Evolutionary conservation across 1,284 basidiomycete genomes (phyloP).

Genomic region (Ganoderma meredithae): DNA sequence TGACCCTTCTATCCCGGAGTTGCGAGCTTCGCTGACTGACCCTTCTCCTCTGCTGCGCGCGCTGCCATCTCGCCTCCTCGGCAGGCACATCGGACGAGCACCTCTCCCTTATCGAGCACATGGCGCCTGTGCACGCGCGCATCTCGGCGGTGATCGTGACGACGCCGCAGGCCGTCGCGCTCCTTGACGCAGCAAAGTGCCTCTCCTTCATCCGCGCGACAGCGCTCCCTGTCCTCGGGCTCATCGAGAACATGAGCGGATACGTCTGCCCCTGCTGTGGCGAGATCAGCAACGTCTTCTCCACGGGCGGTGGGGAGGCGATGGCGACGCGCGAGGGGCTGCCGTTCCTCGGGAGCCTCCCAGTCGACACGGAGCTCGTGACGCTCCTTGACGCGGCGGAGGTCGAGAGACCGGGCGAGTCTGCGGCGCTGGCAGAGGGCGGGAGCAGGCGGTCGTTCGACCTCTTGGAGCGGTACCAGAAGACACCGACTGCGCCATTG

Average conservation of each 20-base stretch:
- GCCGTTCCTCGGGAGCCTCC: slow-evolving; percentile 88
- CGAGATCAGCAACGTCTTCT: slow-evolving; percentile 95
- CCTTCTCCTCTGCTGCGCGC: background rate
- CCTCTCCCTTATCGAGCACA: slow-evolving; percentile 93
- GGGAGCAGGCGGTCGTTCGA: slow-evolving; percentile 46
- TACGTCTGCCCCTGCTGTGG: slow-evolving; percentile 97
- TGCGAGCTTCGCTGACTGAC: slow-evolving; percentile 18
- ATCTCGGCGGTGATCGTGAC: slow-evolving; percentile 92
- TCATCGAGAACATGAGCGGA: slow-evolving; percentile 99
- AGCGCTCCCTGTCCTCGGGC: slow-evolving; percentile 87
- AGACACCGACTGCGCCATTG: slow-evolving; percentile 67
- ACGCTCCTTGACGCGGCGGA: slow-evolving; percentile 82
- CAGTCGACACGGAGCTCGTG: slow-evolving; percentile 94
- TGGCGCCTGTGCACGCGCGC: slow-evolving; percentile 84
- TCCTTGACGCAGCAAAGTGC: slow-evolving; percentile 96
- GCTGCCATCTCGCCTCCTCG: slow-evolving; percentile 13
- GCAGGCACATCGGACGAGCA: slow-evolving; percentile 98
- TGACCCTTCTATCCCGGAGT: background rate
- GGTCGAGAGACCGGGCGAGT: slow-evolving; percentile 36
- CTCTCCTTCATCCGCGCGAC: slow-evolving; percentile 94
- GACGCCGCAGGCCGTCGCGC: slow-evolving; percentile 96
- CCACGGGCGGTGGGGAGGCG: slow-evolving; percentile 90
- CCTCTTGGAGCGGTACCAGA: slow-evolving; percentile 61
- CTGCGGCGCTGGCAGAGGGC: slow-evolving; percentile 33
- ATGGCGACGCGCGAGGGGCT: slow-evolving; percentile 83